These are phyloP conservation scores for Solanum paucissectum DNA, from an alignment of 257 asterid species.

Conservation along the genomic window DNA sequence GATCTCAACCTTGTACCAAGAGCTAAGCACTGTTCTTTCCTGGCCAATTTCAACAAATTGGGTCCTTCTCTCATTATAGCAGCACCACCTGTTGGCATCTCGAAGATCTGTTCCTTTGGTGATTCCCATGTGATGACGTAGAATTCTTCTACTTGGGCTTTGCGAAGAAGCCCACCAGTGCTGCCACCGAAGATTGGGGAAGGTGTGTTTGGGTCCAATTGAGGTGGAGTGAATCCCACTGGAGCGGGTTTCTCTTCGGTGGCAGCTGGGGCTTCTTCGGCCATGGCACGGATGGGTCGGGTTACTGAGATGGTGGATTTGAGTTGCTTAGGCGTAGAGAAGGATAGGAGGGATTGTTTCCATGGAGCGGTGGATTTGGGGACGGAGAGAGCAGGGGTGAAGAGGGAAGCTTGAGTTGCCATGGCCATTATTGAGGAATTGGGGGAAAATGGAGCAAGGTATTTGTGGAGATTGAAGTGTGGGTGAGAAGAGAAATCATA, in stretches of 20 bases:
- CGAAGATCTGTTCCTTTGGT: slow-evolving; percentile 89
- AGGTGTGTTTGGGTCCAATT: slow-evolving; percentile 86
- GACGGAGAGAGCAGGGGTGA: slow-evolving; percentile 51
- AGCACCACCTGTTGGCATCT: slow-evolving; percentile 98
- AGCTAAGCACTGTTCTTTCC: slow-evolving; percentile 91
- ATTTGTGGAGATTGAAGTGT: neutral
- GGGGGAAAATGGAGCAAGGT: neutral
- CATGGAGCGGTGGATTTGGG: slow-evolving; percentile 33
- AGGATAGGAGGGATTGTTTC: slow-evolving; percentile 34
- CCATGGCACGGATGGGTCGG: slow-evolving; percentile 58
- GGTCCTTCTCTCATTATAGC: slow-evolving; percentile 93
- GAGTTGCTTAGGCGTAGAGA: slow-evolving; percentile 32
- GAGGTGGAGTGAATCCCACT: slow-evolving; percentile 83
- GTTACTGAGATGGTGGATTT: slow-evolving; percentile 8
- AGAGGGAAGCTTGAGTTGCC: slow-evolving; percentile 86
- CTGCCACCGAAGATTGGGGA: slow-evolving; percentile 94
- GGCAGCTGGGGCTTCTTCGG: slow-evolving; percentile 32
- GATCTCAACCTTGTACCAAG: slow-evolving; percentile 77
- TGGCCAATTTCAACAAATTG: slow-evolving; percentile 67
- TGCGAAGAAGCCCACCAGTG: slow-evolving; percentile 87
- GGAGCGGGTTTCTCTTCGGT: slow-evolving; percentile 28
- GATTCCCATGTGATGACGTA: slow-evolving; percentile 94
- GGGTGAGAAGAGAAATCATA: neutral
- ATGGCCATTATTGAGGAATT: slow-evolving; percentile 37
- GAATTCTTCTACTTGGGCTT: slow-evolving; percentile 91